Evolutionary conservation across 495 filamentous ascomycete genomes (phyloP), one percentile per base, ranked within the genome.

Genomic region (Cercophora newfieldiana): DNA sequence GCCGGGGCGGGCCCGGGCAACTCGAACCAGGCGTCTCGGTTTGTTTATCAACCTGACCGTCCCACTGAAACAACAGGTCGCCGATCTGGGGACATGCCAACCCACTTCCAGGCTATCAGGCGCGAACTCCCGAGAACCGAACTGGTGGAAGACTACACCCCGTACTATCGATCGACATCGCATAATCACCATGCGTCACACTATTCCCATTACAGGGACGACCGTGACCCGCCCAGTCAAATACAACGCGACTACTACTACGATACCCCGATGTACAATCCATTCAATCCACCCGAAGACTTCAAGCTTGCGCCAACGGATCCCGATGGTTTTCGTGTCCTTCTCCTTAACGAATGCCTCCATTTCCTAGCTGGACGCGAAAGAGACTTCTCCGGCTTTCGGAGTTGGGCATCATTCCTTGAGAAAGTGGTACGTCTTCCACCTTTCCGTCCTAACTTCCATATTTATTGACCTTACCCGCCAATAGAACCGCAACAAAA

Each of bases 401-500:
- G 49, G 22, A 53, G 49, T 22, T 53, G 49, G 49, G 49, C 49
- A 22, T 53, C 49, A 10, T 59, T 61, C 49, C 49, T 53, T 10
- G 49, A 53, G 22, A 53, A 53, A 53, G 49, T 53, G 49, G 49
- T 53, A 53, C 49, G 8, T 56, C 22, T 51, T 51, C 22, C 53
- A 24, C 25, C 25, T 5, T 26, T 56, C 53, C 19, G 5, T 3
- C 6, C 4, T 21, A 18, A 7, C 12, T 56, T 7, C 53, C 53
- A 24, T 24, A 21, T 6, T n/a, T 24, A 51, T 4, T n/a, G 6
- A 4, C 48, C 5, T 24, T n/a, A 6, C 21, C 21, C 4, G 18
- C 18, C 48, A 14, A 56, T 28, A 56, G 72, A 77, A 74, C 26
- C 65, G 60, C n/a, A 72, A 76, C 63, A 75, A 72, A 30, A 75